A percentile compares a stretch with the other conserved stretches of the same genome.
Evolutionary conservation across 192 early-diverging fungal species (phyloP).

Genomic region (Coemansia umbellata): DNA sequence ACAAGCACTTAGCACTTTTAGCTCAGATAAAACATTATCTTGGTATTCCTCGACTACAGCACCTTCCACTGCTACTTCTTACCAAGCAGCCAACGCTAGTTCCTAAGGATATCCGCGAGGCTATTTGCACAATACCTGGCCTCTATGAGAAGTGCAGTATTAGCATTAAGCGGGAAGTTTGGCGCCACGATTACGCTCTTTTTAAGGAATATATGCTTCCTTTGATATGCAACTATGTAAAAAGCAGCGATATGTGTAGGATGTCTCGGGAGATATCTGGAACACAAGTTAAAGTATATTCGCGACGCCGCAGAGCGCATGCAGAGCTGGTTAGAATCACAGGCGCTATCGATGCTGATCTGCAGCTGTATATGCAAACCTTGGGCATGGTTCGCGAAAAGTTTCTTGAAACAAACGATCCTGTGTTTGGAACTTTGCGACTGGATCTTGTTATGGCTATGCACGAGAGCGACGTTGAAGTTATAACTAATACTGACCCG

Average conservation of each 20-base stretch:
- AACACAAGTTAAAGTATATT: background rate
- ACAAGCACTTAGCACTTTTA: slow-evolving; percentile 19
- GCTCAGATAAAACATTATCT: slow-evolving; percentile 23
- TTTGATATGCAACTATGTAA: slow-evolving; percentile 17
- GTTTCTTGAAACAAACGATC: slow-evolving; percentile 24
- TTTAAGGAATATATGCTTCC: slow-evolving; percentile 31
- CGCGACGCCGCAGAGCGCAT: slow-evolving; percentile 10
- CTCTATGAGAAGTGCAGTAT: slow-evolving; percentile 29
- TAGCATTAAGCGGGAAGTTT: slow-evolving; percentile 32
- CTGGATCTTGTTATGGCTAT: slow-evolving; percentile 35
- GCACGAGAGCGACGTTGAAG: slow-evolving; percentile 23
- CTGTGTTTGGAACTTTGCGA: slow-evolving; percentile 30
- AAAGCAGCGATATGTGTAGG: slow-evolving; percentile 1
- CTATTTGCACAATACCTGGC: slow-evolving; percentile 5
- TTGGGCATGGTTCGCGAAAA: slow-evolving; percentile 34
- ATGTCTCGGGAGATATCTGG: slow-evolving; percentile 37
- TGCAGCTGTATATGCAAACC: slow-evolving; percentile 39
- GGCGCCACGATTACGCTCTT: slow-evolving; percentile 21
- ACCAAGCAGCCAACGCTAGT: slow-evolving; percentile 21
- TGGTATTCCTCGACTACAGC: slow-evolving; percentile 17
- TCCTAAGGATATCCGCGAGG: slow-evolving; percentile 22
- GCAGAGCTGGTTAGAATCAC: slow-evolving; percentile 14
- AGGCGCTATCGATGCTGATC: slow-evolving; percentile 19
- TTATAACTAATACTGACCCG: slow-evolving; percentile 24
- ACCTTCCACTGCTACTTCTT: slow-evolving; percentile 36